Base-by-base conservation (phyloP, 768 basidiomycete species). In the Russula earlei region DNA sequence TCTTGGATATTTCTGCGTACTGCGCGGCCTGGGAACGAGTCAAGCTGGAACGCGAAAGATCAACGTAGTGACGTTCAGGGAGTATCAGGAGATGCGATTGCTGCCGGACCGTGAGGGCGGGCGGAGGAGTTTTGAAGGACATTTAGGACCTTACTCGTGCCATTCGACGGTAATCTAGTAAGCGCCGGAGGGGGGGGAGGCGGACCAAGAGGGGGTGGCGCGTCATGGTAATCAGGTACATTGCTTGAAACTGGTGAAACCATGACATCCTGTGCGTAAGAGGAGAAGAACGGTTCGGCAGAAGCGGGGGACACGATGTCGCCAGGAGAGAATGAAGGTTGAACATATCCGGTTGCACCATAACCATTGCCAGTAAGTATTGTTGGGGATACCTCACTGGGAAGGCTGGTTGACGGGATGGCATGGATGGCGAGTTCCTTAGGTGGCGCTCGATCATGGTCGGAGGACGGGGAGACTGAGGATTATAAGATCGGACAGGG, bases 21-120 rank as follows among this genome's bases (percentile, higher is more conserved):
- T 89, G 87, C 0, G 74, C 76, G 38, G 83, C 86, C 64, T 89
- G 87, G 75, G 76, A 85, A 0, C 86, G 85, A 3, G 85, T 81
- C 2, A 87, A 78, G 62, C 85, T 86, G 17, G 82, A 81, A 42
- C 87, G 76, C 64, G 69, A 72, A 40, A 89, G 72, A 62, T 88
- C 82, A 36, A 81, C 74, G 54, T 88, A 87, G 57, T 82, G 77
- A 11, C 71, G 63, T 38, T 66, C 63, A n/a, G 9, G 44, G n/a
- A 9, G 47, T 25, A 44, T 46, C 34, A 20, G 49, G 51, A 20
- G 58, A 40, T 12, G 49, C 55, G 12, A 54, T 51, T 27, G 64
- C 40, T 7, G 64, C 40, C 5, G 59, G 59, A 19, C 65, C 63
- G 49, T 45, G 48, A 19, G 52, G 52, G 11, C 52, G 52, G 8